Base-by-base conservation (phyloP, 305 asterid species). In the Fraxinus nigra region DNA sequence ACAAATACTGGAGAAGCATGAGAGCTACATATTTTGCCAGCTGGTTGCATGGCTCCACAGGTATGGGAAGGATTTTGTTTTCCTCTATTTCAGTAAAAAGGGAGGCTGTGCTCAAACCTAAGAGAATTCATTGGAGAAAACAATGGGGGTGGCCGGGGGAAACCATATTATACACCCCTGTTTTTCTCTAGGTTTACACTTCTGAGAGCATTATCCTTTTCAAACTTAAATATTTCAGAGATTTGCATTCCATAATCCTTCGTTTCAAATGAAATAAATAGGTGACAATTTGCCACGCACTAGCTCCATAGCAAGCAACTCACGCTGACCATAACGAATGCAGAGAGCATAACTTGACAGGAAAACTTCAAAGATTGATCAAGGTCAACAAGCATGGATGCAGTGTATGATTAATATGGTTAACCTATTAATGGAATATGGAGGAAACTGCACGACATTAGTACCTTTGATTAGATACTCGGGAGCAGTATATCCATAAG, bases 401-500 rank as follows among this genome's bases (percentile, higher is more conserved):
- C n/a, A 65, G 0, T 0, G 7, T 0, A 1, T 7, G 48, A 16
- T 22, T 14, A 38, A 24, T n/a, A 35, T 54, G 16, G 34, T 46
- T 56, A 37, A 6, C 32, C 70, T 5, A 78, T 78, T 18, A 81
- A 33, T 14, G 35, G 54, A 24, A 30, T 76, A 7, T 0, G 24
- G 69, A 20, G 37, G 32, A 46, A 74, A 69, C 26, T 14, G 10
- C 6, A 51, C 14, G 80, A 22, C 56, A 78, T 74, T 20, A 61
- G 72, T 85, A 95, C 98, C 99, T 82, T 98, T 95, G 26, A 95
- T 92, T 11, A 92, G 83, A 84, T 95, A 95, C 91, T 95, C 98
- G 0, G 98, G 98, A 59, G 98, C 98, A 18, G 99, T 97, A 78
- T 95, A 95, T 69, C 99, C 99, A 28, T 89, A 90, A 5, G 99